Evolutionary conservation across 495 filamentous ascomycete species (phyloP), one percentile per base, ranked within the genome.

Genomic region (Lichenothelia convexa): DNA sequence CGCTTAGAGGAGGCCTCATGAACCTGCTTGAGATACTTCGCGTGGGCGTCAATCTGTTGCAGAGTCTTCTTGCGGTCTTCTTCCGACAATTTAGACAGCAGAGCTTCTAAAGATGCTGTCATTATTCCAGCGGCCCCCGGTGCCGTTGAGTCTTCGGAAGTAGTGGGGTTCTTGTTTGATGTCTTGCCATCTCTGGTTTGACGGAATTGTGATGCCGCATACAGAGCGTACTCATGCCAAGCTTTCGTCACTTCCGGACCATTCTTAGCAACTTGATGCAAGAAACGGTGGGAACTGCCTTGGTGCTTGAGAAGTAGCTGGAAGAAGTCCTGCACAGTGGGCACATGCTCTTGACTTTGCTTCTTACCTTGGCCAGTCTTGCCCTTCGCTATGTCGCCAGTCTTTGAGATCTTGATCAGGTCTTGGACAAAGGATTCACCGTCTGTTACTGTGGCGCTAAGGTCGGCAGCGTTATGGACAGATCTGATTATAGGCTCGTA

Each of bases 401-500:
- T 16, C 18, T 48, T 49, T 5, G 55, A 50, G 8, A 62, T 44
- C 22, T 59, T 60, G 50, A 80, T 68, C 34, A 78, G 61, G 34
- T 78, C 74, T 4, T 54, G 58, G 2, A 78, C 38, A 46, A 80
- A 78, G 35, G 42, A 51, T 46, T 79, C 64, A 1, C 62, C 47
- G 18, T 75, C 68, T 19, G 54, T 56, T 0, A 79, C 42, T 21
- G 73, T 70, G 16, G 60, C 67, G 23, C 64, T 65, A 18, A 80
- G 59, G 40, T 80, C 72, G 5, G 77, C 62, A 3, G 67, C 65
- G 33, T 77, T 65, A 38, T 80, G 75, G 9, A 77, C 51, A 5
- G 51, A 48, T 3, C 75, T 62, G 24, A 80, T 78, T 35, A 78
- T 66, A 3, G 68, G 71, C n/a, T 78, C 75, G 39, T 75, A 75